Evolutionary conservation across 768 basidiomycete genomes (phyloP).

Genomic region (Gyrodon lividus): DNA sequence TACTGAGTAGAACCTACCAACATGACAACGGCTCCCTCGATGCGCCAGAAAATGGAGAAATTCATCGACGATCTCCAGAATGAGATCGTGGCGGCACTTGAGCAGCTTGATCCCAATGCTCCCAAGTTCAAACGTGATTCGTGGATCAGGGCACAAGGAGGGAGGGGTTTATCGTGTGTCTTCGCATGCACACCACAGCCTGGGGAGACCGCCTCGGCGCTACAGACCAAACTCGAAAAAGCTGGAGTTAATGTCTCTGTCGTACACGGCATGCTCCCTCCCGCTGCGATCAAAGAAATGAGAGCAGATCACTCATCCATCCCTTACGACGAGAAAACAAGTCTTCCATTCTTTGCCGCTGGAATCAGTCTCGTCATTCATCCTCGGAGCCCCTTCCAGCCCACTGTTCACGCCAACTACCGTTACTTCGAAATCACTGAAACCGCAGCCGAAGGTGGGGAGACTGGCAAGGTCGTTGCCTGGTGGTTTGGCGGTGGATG

Average conservation of each 20-base stretch:
- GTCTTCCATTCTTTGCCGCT: conserved; percentile 90
- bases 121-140: conserved; percentile 78
- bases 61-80: conserved; percentile 79
- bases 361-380: conserved; percentile 93
- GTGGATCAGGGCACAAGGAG: conserved; percentile 68
- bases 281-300: conserved; percentile 92
- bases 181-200: conserved; percentile 50
- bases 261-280: conserved; percentile 85
- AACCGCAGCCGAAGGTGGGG: conserved; percentile 33
- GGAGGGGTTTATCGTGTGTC: conserved; percentile 80
- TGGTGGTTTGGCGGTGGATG: conserved; percentile 99
- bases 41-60: conserved; percentile 76
- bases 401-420: conserved; percentile 95
- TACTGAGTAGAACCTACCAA: background rate
- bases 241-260: conserved; percentile 94
- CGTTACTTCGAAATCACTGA: conserved; percentile 94
- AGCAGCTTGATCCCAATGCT: conserved; percentile 71
- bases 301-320: conserved; percentile 83
- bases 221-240: conserved; percentile 76
- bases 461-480: conserved; percentile 59
- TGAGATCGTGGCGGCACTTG: conserved; percentile 73
- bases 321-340: conserved; percentile 55
- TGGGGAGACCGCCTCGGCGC: conserved; percentile 32
- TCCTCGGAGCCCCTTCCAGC: conserved; percentile 89
- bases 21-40: conserved; percentile 31